Evolutionary conservation across 2,329 filamentous ascomycete genomes (phyloP).

Genomic region (Elsinoe perseae): DNA sequence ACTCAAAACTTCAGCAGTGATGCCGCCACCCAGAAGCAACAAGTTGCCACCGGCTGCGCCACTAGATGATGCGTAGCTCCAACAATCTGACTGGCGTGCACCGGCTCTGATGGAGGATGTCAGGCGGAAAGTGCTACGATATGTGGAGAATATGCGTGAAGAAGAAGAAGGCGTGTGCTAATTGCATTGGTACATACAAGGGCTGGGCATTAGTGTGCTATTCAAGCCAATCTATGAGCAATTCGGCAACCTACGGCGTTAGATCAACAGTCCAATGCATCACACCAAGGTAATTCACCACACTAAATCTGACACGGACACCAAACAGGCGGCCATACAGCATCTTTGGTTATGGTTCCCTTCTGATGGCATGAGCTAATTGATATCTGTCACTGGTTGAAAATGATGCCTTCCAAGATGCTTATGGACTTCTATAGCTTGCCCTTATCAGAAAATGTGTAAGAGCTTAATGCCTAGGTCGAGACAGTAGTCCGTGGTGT

Average conservation of each 20-base stretch:
- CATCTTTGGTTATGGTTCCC: background rate
- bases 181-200: background rate
- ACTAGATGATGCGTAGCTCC: conserved; percentile 62
- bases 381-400: too few species aligned
- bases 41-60: conserved; percentile 29
- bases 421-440: too few species aligned
- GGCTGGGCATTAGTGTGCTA: background rate
- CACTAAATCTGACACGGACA: background rate
- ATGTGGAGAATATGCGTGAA: background rate
- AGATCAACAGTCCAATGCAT: background rate
- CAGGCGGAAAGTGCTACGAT: conserved; percentile 47
- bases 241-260: background rate
- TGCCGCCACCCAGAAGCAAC: conserved; percentile 52
- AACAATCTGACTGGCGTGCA: conserved; percentile 59
- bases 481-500: too few species aligned
- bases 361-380: too few species aligned
- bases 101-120: conserved; percentile 41
- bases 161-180: background rate
- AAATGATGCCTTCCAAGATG: too few species aligned
- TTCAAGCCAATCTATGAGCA: background rate
- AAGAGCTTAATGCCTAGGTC: too few species aligned
- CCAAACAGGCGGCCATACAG: background rate
- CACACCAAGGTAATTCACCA: background rate
- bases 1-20: conserved; percentile 52
- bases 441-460: too few species aligned